Evolutionary conservation across 495 filamentous ascomycete species (phyloP), one percentile per base, ranked within the genome.

Genomic region (Parathielavia appendiculata): DNA sequence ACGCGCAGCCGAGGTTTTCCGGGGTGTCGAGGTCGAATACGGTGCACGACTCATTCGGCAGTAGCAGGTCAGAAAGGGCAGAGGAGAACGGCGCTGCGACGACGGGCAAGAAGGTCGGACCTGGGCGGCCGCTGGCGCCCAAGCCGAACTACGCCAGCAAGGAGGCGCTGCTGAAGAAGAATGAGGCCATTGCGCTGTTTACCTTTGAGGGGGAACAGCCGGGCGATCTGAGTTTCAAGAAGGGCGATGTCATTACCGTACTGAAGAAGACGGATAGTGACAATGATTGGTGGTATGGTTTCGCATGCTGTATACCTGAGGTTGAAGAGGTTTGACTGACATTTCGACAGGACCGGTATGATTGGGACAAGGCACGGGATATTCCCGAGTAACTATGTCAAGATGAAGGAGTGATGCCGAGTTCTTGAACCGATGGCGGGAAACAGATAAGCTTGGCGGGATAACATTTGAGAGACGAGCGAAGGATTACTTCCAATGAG

Each of bases 231-330:
- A 88, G 85, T 0, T 97, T 97, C 78, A 95, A 95, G 78, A 97
- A 98, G 77, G 93, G 93, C 19, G 93, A 98, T 36, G 75, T 97
- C 50, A 96, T 98, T 62, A 97, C 92, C n/a, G 93, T 98, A 56
- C 72, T 92, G 19, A 97, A 98, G 76, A 87, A 89, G 69, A 97
- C 93, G n/a, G 90, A 98, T 0, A 91, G 83, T 61, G 87, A 87
- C 59, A 86, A 84, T 11, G 91, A 96, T 71, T 95, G 92, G 83
- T 97, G 91, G 91, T 89, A 76, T 66, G 79, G 77, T 43, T 53
- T 12, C 2, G n/a, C 16, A n/a, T 40, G n/a, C 19, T 30, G 3
- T 35, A 9, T 19, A 11, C 5, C 8, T 22, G 11, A 9, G 10
- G 30, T 26, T 48, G 16, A n/a, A 10, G 9, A 46, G 54, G n/a